These are phyloP conservation scores for Silene uniflora DNA, from an alignment of 148 eudicot genomes.

Conservation along the genomic window DNA sequence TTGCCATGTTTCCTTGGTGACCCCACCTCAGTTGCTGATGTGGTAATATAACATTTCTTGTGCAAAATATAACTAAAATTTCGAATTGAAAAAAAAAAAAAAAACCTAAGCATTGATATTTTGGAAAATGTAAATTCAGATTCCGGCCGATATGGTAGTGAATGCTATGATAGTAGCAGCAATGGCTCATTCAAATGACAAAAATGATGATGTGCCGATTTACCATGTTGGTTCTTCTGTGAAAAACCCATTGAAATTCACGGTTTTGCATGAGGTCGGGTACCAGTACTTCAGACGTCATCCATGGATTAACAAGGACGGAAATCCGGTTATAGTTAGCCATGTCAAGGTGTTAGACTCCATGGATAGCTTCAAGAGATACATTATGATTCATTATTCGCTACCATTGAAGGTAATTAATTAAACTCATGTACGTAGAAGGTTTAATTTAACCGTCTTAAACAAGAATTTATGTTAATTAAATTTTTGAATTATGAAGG, in stretches of 20 bases:
- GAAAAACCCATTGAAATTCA: constrained; percentile 35
- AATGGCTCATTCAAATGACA: constrained; percentile 35
- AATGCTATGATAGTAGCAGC: constrained; percentile 49
- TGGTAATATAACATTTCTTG: constrained; percentile 28
- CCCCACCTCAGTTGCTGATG: constrained; percentile 36
- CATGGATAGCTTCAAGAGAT: constrained; percentile 56
- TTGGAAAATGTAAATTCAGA: constrained; percentile 20
- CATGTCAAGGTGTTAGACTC: constrained; percentile 39
- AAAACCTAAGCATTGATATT: neutral
- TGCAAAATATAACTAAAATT: neutral
- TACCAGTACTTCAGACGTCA: constrained; percentile 40
- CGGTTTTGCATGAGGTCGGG: constrained; percentile 34
- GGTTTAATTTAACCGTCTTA: neutral
- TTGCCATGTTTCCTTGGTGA: constrained; percentile 50
- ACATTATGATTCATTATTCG: constrained; percentile 52
- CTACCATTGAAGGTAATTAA: constrained; percentile 60
- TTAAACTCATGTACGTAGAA: neutral
- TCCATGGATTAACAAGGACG: constrained; percentile 64
- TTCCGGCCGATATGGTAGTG: constrained; percentile 60
- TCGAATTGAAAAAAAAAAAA: neutral
- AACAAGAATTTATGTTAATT: no score
- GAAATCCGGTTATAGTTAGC: constrained; percentile 47
- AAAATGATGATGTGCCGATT: constrained; percentile 13
- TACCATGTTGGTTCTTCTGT: constrained; percentile 64
- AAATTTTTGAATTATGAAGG: constrained; percentile 23